These are phyloP conservation scores for Hibiscus syriacus DNA, from an alignment of 345 rosid genomes.

Conservation along the genomic window DNA sequence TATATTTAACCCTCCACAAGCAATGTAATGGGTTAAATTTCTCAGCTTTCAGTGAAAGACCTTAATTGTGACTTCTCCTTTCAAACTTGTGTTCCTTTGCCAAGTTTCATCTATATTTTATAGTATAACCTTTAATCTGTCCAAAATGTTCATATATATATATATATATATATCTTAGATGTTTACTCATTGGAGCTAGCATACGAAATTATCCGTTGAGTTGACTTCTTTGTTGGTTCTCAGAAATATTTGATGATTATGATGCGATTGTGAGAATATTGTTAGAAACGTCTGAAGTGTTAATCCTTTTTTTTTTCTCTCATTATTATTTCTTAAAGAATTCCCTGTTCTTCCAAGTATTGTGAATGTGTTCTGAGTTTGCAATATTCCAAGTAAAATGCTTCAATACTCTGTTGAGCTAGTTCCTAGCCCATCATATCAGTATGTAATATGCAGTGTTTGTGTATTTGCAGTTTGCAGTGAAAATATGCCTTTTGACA, in stretches of 20 bases:
- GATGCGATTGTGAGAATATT: background rate
- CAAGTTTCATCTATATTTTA: background rate
- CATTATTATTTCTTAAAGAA: no score
- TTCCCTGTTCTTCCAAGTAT: background rate
- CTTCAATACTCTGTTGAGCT: background rate
- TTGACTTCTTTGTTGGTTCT: background rate
- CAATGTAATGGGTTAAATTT: background rate
- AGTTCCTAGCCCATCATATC: background rate
- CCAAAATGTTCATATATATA: background rate
- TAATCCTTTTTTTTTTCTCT: background rate
- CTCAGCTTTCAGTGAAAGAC: background rate
- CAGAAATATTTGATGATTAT: background rate
- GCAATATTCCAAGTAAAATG: slow-evolving; percentile 1
- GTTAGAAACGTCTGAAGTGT: background rate
- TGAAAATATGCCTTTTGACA: slow-evolving; percentile 90
- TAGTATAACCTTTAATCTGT: background rate
- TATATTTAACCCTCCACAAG: background rate
- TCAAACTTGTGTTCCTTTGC: background rate
- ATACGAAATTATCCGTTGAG: no score
- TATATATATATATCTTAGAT: background rate
- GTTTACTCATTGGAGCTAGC: no score
- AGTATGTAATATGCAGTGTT: background rate
- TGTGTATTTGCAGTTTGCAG: slow-evolving; percentile 61
- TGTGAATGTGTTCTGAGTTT: slow-evolving; percentile 1
- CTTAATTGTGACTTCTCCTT: background rate